Evolutionary conservation across 176 grass and related monocot species (phyloP).

Genomic region (Lolium rigidum): DNA sequence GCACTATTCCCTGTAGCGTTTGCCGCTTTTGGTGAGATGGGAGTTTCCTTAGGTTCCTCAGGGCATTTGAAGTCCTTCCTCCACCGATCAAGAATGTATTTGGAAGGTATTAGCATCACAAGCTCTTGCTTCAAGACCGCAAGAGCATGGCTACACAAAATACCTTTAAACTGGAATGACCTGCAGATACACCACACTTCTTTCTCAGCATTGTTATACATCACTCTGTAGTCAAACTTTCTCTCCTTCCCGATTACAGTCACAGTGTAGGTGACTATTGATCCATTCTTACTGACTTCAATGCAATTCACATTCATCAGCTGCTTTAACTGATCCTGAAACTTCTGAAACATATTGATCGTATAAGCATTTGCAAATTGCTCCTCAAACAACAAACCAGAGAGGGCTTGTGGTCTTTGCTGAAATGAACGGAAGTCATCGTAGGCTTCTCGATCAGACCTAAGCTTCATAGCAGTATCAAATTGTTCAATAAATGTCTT

Average conservation of each 20-base stretch:
- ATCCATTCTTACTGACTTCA: conserved; percentile 67
- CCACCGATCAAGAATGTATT: conserved; percentile 88
- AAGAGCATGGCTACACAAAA: conserved; percentile 93
- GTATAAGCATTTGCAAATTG: conserved; percentile 89
- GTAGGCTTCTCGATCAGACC: conserved; percentile 82
- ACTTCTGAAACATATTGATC: conserved; percentile 92
- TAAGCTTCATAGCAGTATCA: conserved; percentile 84
- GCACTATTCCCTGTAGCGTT: conserved; percentile 44
- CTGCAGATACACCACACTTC: conserved; percentile 91
- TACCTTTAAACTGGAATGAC: conserved; percentile 93
- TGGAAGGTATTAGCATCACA: conserved; percentile 89
- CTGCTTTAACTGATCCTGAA: conserved; percentile 87
- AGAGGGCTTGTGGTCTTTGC: conserved; percentile 81
- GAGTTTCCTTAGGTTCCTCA: conserved; percentile 61
- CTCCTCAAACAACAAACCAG: conserved; percentile 81
- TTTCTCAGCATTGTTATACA: conserved; percentile 79
- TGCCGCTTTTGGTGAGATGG: conserved; percentile 37
- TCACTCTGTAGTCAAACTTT: conserved; percentile 86
- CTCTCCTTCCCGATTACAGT: conserved; percentile 77
- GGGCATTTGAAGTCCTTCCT: conserved; percentile 94
- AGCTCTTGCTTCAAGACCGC: conserved; percentile 86
- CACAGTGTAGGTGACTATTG: conserved; percentile 73
- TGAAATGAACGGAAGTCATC: conserved; percentile 94
- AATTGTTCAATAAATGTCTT: conserved; percentile 87
- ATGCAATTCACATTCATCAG: conserved; percentile 78